Base-by-base conservation (phyloP, 169 alveolate genomes). In the Miamiensis avidus region DNA sequence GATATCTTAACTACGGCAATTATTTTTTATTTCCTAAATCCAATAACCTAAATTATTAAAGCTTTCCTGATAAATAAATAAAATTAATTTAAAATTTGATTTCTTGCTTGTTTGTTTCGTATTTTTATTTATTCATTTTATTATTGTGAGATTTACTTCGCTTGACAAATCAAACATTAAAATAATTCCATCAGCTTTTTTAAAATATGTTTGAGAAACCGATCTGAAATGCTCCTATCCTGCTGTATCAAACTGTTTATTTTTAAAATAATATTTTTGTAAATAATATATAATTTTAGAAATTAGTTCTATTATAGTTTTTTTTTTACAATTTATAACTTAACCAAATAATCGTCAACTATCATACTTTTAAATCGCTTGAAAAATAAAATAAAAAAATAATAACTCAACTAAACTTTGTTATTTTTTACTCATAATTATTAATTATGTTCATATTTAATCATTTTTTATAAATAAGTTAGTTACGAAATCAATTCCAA, bases 231-330 rank as follows among this genome's bases (percentile, higher is more conserved):
- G 34, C 64, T 79, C 84, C 64, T 79, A 64, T 29, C 84, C 84
- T 25, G 84, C 84, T 79, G 84, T 79, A 79, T 79, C 84, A 64
- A 34, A 79, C 84, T 79, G n/a, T 25, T 29, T 78, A 26, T 29
- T n/a, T 79, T 28, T 11, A 49, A 49, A 49, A 49, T 11, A 11
- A 11, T 49, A 11, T 49, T 49, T 11, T 49, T 49, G 20, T 49
- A 49, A 4, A 11, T 49, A 49, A 64, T 79, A 28, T 78, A 34
- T 32, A 79, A 49, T 79, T 30, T 11, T 28, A 27, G 25, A 25
- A 26, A 4, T 78, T 29, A 30, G 0, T 25, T 75, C 4, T 25
- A 33, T n/a, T n/a, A 33, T 64, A 49, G 25, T 15, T 34, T 28
- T 29, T 64, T 29, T 29, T 49, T 49, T 79, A 79, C 84, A 29